Evolutionary conservation across 2,329 filamentous ascomycete species (phyloP), one percentile per base, ranked within the genome.

Genomic region (Alternaria hordeiaustralica): DNA sequence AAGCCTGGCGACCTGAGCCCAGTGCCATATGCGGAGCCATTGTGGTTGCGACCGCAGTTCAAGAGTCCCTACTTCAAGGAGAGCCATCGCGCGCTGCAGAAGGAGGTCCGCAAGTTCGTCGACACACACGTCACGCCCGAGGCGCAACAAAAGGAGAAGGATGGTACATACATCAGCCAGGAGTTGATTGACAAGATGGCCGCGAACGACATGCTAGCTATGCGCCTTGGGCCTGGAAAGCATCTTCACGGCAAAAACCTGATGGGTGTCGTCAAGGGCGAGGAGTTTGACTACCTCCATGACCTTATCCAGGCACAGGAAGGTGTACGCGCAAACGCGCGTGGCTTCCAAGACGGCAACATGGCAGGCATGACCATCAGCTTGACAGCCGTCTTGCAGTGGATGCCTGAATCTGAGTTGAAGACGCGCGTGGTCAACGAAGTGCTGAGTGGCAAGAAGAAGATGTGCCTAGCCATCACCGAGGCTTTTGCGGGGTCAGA

Each of bases 211-310:
- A 83, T 96, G 46, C 81, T 96, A 49, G 92, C 92, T 71, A 95
- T 96, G 92, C 88, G 92, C 13, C 82, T 96, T 50, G 93, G 93
- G 0, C 93, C 93, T 0, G 93, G 93, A 12, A 92, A 92, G 81
- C 93, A 96, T 79, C 81, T 96, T 56, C 88, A 94, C 73, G 91
- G 91, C 20, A 86, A 90, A 33, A 84, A 86, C 15, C 81, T 96
- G 43, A 81, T 95, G 58, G 87, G 85, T 63, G 92, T 92, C 47
- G 90, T 85, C 58, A 87, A 92, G 75, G 91, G 91, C 55, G 88
- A 93, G 79, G 90, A 94, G 66, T 96, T 94, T 72, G 92, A 96
- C 79, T 94, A 94, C 80, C 92, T 96, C 81, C 92, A 96, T 79
- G 93, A 96, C 77, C 78, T 96, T 77, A 88, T 96, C 68, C 84